Evolutionary conservation across 352 stramenopile species (phyloP).

Genomic region (Globisporangium paroecandrum): DNA sequence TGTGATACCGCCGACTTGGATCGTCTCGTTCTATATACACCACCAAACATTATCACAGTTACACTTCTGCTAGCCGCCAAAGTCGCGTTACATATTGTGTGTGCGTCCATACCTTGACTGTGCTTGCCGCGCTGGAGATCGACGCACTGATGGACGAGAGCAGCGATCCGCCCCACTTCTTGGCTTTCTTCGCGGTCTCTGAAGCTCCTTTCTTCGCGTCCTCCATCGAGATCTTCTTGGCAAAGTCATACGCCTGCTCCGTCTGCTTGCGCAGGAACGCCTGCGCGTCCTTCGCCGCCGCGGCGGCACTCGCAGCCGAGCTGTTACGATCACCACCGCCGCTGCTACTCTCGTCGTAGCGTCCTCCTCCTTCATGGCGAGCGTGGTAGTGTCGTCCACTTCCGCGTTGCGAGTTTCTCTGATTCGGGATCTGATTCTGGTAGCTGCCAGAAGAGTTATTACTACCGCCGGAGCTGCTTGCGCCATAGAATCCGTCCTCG

Average conservation of each 20-base stretch:
- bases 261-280: conserved; percentile 79
- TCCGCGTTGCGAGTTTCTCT: conserved; percentile 6
- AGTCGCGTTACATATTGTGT: neutral
- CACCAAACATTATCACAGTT: neutral
- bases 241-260: conserved; percentile 83
- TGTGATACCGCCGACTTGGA: conserved; percentile 66
- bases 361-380: conserved; percentile 24
- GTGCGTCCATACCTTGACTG: conserved; percentile 40
- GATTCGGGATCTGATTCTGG: conserved; percentile 11
- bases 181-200: conserved; percentile 85
- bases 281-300: conserved; percentile 49
- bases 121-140: conserved; percentile 60
- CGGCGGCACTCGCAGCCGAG: conserved; percentile 19
- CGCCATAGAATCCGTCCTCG: conserved; percentile 15
- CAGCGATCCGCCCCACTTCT: conserved; percentile 82
- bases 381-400: conserved; percentile 18
- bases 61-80: neutral
- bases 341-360: conserved; percentile 30
- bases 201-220: conserved; percentile 79
- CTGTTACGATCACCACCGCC: conserved; percentile 12
- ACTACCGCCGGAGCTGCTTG: conserved; percentile 17
- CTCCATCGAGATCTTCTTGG: conserved; percentile 86
- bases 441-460: conserved; percentile 17
- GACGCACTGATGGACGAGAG: conserved; percentile 74
- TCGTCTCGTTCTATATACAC: conserved; percentile 49